Base-by-base conservation (phyloP, 768 basidiomycete species). In the Auricularia auricula-judae region DNA sequence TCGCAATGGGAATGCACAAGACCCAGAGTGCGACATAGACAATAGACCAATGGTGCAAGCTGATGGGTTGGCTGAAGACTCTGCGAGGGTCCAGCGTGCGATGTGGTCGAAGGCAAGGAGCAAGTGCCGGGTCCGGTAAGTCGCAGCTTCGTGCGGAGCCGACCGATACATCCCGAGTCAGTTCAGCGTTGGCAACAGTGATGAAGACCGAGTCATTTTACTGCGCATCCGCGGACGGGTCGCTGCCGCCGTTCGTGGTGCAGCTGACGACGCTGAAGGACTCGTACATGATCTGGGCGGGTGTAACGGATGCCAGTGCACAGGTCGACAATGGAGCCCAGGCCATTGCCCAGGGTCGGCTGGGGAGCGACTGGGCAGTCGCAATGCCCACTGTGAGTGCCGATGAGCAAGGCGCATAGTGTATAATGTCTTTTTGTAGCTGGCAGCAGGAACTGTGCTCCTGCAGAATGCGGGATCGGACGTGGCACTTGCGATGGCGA, bases 221-320 rank as follows among this genome's bases (percentile, higher is more conserved):
- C 56, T 59, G 5, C 34, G 29, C 56, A 29, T n/a, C 29, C 7
- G 34, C 23, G 56, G 56, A 59, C n/a, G 63, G 44, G 42, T 8
- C 47, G 36, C 56, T 29, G 56, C 56, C 56, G 23, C 34, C 56
- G 56, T 59, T 90, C 51, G 86, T 77, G 18, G 76, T 93, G 64
- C 86, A 89, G 67, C 76, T 87, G 66, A 91, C 85, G 56, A 76
- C 76, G 66, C 74, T 93, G 63, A 82, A 84, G 60, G 84, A 84
- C 69, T 86, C 87, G 64, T 91, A 87, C 75, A 91, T 93, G 89
- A 70, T 93, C 62, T 93, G 91, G 91, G 77, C 87, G 36, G 89
- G 90, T 1, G 77, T 74, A n/a, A 84, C 83, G 21, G 81, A 82
- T 34, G 76, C 75, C 47, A 60, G 72, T 53, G 74, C 76, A 34